Evolutionary conservation across 108 stramenopile genomes (phyloP), one percentile per base, ranked within the genome.

Genomic region (Cyclotella choctawhatcheeana): DNA sequence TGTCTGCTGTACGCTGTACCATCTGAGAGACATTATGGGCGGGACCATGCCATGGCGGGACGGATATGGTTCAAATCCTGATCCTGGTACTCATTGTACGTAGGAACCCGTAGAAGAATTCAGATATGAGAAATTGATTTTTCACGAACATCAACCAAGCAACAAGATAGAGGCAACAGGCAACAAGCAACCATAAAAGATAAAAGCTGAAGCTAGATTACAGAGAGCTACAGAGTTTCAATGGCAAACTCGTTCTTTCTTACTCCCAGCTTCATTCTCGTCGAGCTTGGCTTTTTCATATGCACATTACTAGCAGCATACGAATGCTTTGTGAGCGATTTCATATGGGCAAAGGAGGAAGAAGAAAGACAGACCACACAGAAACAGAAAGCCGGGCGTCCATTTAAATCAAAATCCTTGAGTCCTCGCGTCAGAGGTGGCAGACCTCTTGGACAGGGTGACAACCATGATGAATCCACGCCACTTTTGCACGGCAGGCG

Each of bases 291-390:
- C 35, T 79, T 79, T 43, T 25, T 79, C 33, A 14, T 79, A 10
- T 43, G 29, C 4, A 44, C 67, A 17, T 20, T 44, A 6, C 22
- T 62, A 8, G 71, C 78, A 32, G 78, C 71, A 18, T 73, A 79
- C 44, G 78, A 79, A 50, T 54, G 72, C 31, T 79, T 67, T 33
- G 63, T 73, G 22, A 71, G 71, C 13, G 78, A 79, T 44, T 79
- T 79, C 16, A 26, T 79, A 20, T 67, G 67, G 67, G 51, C 60
- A 54, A 27, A 37, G 0, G 66, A 77, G 7, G 66, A 67, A 61
- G 71, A 72, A 53, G 71, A 62, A 27, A 54, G 71, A 31, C 78
- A 67, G 33, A 32, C 65, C 17, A 56, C 26, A 26, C 76, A 77
- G 17, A 64, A 40, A 16, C 30, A 51, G 14, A 37, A 67, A n/a